Evolutionary conservation across 495 filamentous ascomycete species (phyloP).

Genomic region (Aspergillus ellipticus): DNA sequence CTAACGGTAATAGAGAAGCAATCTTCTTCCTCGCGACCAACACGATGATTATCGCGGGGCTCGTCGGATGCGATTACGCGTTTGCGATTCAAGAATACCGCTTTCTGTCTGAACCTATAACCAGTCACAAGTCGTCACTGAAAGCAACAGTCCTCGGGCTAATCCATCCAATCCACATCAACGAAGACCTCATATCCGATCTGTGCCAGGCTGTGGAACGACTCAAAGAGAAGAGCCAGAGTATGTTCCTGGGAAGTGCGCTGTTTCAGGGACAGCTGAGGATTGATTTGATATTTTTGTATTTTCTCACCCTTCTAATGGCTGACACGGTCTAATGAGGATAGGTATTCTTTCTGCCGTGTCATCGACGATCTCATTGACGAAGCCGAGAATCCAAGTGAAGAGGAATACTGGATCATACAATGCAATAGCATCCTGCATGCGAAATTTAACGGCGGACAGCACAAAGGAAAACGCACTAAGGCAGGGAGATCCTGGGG

Average conservation of each 20-base stretch:
- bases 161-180: conserved; percentile 14
- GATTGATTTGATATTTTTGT: conserved; percentile 61
- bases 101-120: not conserved
- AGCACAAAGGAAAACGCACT: not conserved
- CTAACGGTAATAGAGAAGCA: conserved; percentile 27
- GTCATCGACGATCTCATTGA: conserved; percentile 69
- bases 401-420: conserved; percentile 40
- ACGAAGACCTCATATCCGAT: conserved; percentile 32
- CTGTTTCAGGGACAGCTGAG: conserved; percentile 60
- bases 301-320: not conserved
- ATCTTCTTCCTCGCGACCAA: conserved; percentile 67
- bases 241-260: conserved; percentile 64
- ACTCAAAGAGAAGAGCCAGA: conserved; percentile 57
- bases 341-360: conserved; percentile 65
- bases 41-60: conserved; percentile 59
- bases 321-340: not conserved
- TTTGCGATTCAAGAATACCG: conserved; percentile 49
- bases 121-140: not conserved
- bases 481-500: not conserved
- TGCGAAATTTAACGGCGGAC: conserved; percentile 8
- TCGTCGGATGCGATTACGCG: conserved; percentile 60
- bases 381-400: conserved; percentile 43
- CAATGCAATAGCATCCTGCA: conserved; percentile 50
- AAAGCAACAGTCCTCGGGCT: not conserved
- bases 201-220: conserved; percentile 51